phyloP scores from a whole-genome alignment of 257 asterid species.

The Thymus quinquecostatus region DNA sequence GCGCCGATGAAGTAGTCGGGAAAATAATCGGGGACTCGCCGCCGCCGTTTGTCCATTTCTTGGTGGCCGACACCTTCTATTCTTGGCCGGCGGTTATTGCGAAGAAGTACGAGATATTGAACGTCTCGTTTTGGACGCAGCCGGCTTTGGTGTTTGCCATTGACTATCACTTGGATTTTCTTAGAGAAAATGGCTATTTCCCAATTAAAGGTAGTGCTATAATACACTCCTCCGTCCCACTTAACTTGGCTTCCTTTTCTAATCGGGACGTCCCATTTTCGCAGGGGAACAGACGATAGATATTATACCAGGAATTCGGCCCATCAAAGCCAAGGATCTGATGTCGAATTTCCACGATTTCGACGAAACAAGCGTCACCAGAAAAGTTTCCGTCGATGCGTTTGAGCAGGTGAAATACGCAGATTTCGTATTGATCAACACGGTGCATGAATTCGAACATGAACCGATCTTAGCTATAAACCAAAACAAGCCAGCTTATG shows the following conservation, averaged over 20 bases:
- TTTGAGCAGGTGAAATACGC: constrained; percentile 16
- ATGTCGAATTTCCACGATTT: not conserved
- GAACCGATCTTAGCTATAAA: not conserved
- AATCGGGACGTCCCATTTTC: no score
- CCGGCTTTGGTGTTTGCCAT: constrained; percentile 26
- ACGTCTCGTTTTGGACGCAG: constrained; percentile 26
- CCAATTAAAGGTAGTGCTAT: constrained; percentile 1
- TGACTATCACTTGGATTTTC: constrained; percentile 25
- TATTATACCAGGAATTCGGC: not conserved
- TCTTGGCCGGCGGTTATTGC: constrained; percentile 24
- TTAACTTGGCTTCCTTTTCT: no score
- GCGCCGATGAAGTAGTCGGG: constrained; percentile 44
- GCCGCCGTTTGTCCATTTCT: not conserved
- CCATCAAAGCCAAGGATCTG: constrained; percentile 1
- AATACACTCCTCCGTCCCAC: no score
- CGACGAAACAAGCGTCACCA: not conserved
- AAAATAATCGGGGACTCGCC: constrained; percentile 14
- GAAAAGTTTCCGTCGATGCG: not conserved
- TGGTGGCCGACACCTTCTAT: constrained; percentile 25
- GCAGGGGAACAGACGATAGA: not conserved
- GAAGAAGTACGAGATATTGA: constrained; percentile 9
- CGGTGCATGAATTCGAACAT: constrained; percentile 8
- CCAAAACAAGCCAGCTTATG: constrained; percentile 16
- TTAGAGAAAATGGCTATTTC: constrained; percentile 17
- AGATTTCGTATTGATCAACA: constrained; percentile 16